Evolutionary conservation across 306 rosid species (phyloP).

Genomic region (Vicia faba): DNA sequence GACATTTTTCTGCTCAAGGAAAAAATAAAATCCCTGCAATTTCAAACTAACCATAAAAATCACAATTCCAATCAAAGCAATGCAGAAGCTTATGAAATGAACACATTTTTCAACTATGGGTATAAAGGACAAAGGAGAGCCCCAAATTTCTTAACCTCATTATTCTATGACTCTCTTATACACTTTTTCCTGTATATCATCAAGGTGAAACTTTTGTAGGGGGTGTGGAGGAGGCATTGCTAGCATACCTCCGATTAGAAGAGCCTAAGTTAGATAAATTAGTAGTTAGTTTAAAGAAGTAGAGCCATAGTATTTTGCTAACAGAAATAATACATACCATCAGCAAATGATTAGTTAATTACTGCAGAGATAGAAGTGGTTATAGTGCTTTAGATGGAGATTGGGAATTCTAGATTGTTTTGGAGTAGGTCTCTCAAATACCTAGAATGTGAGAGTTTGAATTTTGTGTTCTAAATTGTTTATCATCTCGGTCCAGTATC

Average conservation of each 20-base stretch:
- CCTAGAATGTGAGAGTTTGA: slow-evolving; percentile 1
- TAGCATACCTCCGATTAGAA: neutral
- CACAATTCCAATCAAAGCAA: slow-evolving; percentile 47
- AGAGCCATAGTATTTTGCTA: neutral
- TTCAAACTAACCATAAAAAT: slow-evolving; percentile 37
- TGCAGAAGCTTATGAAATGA: slow-evolving; percentile 33
- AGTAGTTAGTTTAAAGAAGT: slow-evolving; percentile 2
- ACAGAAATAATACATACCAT: slow-evolving; percentile 4
- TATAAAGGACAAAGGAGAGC: slow-evolving; percentile 22
- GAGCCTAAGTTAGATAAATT: slow-evolving; percentile 8
- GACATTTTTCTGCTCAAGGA: slow-evolving; percentile 61
- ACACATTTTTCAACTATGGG: slow-evolving; percentile 10
- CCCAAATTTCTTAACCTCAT: slow-evolving; percentile 2
- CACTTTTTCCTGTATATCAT: slow-evolving; percentile 21
- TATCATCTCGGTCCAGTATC: slow-evolving; percentile 1
- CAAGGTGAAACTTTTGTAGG: slow-evolving; percentile 14
- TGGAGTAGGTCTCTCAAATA: slow-evolving; percentile 6
- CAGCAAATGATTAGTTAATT: slow-evolving; percentile 15
- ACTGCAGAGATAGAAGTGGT: slow-evolving; percentile 6
- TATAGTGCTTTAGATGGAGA: slow-evolving; percentile 7
- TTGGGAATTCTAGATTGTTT: neutral
- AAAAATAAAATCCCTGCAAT: slow-evolving; percentile 67
- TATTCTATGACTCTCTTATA: slow-evolving; percentile 8
- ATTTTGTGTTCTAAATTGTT: slow-evolving; percentile 6
- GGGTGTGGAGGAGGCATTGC: neutral